These are phyloP conservation scores for Alternaria hordeiaustralica DNA, from an alignment of 2,329 filamentous ascomycete species.

Conservation along the genomic window DNA sequence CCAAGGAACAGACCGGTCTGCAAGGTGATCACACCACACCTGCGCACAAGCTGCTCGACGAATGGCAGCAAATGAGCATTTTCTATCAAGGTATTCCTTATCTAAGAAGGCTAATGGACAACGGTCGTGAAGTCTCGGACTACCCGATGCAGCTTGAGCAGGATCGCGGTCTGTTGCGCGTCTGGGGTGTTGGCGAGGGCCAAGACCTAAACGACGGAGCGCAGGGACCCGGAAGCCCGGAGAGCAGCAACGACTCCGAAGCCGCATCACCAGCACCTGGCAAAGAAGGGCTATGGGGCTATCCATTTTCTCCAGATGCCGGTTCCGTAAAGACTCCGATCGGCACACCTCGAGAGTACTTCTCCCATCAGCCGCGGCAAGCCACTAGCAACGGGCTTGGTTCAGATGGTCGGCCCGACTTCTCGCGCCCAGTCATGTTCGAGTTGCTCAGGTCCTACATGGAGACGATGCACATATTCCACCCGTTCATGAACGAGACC, in stretches of 20 bases:
- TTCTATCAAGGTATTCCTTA: conserved; percentile 59
- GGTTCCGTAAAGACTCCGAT: conserved; percentile 34
- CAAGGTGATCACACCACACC: conserved; percentile 87
- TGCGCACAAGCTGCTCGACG: conserved; percentile 78
- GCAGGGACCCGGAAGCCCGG: conserved; percentile 43
- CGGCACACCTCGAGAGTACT: conserved; percentile 32
- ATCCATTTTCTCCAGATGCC: conserved; percentile 48
- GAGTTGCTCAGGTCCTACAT: conserved; percentile 63
- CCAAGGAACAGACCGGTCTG: conserved; percentile 56
- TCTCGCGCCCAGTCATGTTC: conserved; percentile 59
- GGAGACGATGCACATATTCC: conserved; percentile 66
- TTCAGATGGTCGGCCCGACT: conserved; percentile 59
- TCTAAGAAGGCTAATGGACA: conserved; percentile 70
- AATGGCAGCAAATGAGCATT: conserved; percentile 63
- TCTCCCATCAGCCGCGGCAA: conserved; percentile 24
- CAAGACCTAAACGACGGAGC: conserved; percentile 62
- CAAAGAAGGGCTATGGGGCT: conserved; percentile 58
- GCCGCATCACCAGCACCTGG: conserved; percentile 51
- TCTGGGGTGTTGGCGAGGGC: conserved; percentile 82
- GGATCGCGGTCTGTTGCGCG: conserved; percentile 72
- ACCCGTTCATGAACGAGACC: conserved; percentile 66
- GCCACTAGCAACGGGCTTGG: conserved; percentile 57
- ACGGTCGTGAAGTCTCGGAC: conserved; percentile 64
- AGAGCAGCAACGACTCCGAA: conserved; percentile 49
- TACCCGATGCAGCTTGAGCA: conserved; percentile 82